Evolutionary conservation across 2,329 filamentous ascomycete species (phyloP).

Genomic region (Monilinia polystroma): DNA sequence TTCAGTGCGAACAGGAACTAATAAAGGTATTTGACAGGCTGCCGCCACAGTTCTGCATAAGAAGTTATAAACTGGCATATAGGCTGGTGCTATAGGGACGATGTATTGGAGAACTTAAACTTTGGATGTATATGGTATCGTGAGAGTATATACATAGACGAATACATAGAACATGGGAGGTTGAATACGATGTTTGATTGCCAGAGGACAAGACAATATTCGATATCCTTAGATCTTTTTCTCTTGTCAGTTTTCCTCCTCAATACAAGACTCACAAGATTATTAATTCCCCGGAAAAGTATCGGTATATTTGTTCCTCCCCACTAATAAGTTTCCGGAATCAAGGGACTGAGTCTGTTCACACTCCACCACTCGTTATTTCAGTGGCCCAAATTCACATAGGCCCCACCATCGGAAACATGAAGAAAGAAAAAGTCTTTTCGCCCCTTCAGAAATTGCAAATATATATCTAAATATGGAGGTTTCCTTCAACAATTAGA

Average conservation of each 20-base stretch:
- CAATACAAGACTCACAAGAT: neutral
- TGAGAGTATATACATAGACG: slow-evolving; percentile 4
- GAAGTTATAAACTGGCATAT: slow-evolving; percentile 38
- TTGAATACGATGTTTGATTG: neutral
- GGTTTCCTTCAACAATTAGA: neutral
- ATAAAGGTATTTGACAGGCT: slow-evolving; percentile 33
- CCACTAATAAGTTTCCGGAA: neutral
- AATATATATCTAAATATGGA: neutral
- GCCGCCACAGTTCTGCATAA: slow-evolving; percentile 48
- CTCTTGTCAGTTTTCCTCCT: neutral
- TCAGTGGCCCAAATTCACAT: neutral
- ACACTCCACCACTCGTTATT: neutral
- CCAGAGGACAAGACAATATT: neutral
- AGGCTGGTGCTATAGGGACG: slow-evolving; percentile 40
- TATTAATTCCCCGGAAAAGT: neutral
- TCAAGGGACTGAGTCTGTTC: neutral
- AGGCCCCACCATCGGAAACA: neutral
- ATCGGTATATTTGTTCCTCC: neutral
- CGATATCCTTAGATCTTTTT: neutral
- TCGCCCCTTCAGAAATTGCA: neutral
- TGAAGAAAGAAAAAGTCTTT: neutral
- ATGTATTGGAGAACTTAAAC: slow-evolving; percentile 35
- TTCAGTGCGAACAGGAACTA: slow-evolving; percentile 29
- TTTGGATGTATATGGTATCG: neutral
- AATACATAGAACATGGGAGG: neutral